Conservation (phyloP, 148 eudicot species). For the Cornus florida region DNA sequence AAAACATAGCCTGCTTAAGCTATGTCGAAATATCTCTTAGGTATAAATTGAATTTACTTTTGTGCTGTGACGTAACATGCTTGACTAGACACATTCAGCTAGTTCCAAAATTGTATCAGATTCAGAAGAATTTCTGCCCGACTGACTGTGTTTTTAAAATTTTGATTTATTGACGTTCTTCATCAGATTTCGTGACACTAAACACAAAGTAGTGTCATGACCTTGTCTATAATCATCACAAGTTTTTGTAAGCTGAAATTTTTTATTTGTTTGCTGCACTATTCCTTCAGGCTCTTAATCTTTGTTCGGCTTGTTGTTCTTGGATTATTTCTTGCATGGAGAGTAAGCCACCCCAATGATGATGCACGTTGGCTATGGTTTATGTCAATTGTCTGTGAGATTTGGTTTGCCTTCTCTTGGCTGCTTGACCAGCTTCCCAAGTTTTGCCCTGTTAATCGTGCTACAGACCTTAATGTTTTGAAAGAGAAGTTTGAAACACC, state of each 20-base stretch:
- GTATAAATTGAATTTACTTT: background rate
- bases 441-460: constrained; percentile 80
- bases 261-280: too few relatives aligned
- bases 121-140: too few relatives aligned
- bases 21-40: too few relatives aligned
- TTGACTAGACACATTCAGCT: background rate
- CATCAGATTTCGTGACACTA: background rate
- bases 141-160: too few relatives aligned
- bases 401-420: constrained; percentile 97
- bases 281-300: constrained; percentile 68
- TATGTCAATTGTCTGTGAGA: constrained; percentile 82
- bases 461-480: constrained; percentile 67
- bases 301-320: constrained; percentile 67
- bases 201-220: too few relatives aligned
- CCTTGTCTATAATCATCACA: too few relatives aligned
- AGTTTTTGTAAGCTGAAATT: too few relatives aligned
- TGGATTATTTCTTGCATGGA: constrained; percentile 73
- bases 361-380: constrained; percentile 91
- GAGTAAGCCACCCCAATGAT: constrained; percentile 54
- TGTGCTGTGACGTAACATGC: background rate
- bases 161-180: too few relatives aligned
- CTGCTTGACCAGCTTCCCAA: constrained; percentile 90
- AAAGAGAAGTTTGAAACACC: constrained; percentile 82
- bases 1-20: too few relatives aligned
- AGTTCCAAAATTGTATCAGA: background rate